Evolutionary conservation across 2,329 filamentous ascomycete genomes (phyloP), one percentile per base, ranked within the genome.

Genomic region (Scytalidium sp.): DNA sequence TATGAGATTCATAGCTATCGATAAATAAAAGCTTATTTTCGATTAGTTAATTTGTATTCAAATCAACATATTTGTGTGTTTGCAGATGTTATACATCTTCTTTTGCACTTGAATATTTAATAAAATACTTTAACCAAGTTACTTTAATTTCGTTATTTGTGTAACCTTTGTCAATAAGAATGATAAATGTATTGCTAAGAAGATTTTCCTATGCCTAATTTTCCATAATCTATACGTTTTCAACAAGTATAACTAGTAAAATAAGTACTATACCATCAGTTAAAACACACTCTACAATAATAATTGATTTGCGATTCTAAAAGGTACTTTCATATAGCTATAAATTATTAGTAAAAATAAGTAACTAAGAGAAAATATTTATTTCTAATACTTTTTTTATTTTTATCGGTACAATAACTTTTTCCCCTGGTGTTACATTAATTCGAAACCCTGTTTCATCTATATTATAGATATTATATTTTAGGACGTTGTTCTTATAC

Each of bases 401-500:
- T 43, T 8, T 23, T 21, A 20, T 13, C 20, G 19, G 19, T 19
- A 43, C 9, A 43, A 43, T 43, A 9, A 43, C 41, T 19, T 23
- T 19, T 23, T 43, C 41, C 20, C 41, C 19, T n/a, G 13, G 19
- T 9, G 19, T 20, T 3, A 43, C 20, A 21, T 19, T 23, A 43
- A 43, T 19, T 19, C 19, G 15, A 43, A 43, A 43, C 15, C 41
- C 19, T 21, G 19, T 43, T 43, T 43, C 41, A 43, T 43, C 41
- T 19, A 43, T 43, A 43, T 43, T 43, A 20, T 23, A 43, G 19
- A 43, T 43, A 21, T 20, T 21, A 20, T 43, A 20, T 19, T 13
- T 8, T 3, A 17, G n/a, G 15, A 43, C 22, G 13, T 43, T 20
- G 17, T 43, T 20, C 9, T 43, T 8, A 15, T 21, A 23, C 22